Conservation (phyloP, 768 basidiomycete genomes). For the Termitomyces sp. region DNA sequence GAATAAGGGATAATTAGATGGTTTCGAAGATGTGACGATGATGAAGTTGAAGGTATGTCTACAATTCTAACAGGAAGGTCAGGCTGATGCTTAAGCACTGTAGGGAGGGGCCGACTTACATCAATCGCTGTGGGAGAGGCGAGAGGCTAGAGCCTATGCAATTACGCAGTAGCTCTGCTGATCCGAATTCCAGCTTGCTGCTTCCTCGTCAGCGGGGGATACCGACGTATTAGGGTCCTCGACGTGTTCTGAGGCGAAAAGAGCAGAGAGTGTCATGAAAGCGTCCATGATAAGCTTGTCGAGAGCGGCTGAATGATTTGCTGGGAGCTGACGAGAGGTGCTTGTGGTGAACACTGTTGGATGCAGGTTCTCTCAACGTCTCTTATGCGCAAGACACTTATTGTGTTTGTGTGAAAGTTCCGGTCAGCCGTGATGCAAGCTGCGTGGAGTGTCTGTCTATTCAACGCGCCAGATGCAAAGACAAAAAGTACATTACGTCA, state of each 20-base stretch:
- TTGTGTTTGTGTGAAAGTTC: background rate
- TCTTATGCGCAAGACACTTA: background rate
- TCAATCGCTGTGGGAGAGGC: background rate
- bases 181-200: too few species aligned
- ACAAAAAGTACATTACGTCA: background rate
- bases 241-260: background rate
- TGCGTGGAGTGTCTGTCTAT: background rate
- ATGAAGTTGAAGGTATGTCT: background rate
- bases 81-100: background rate
- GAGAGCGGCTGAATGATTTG: background rate
- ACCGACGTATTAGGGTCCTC: background rate
- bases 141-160: background rate
- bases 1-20: background rate
- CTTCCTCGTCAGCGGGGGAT: background rate
- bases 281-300: background rate
- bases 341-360: background rate
- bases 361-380: too few species aligned
- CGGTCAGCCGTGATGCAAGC: background rate
- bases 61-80: background rate
- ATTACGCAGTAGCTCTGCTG: background rate
- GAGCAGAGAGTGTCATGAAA: background rate
- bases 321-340: background rate
- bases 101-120: background rate
- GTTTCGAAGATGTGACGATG: background rate
- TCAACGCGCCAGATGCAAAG: background rate